Conservation (phyloP, 495 filamentous ascomycete genomes). For the Achaetomiella virescens region DNA sequence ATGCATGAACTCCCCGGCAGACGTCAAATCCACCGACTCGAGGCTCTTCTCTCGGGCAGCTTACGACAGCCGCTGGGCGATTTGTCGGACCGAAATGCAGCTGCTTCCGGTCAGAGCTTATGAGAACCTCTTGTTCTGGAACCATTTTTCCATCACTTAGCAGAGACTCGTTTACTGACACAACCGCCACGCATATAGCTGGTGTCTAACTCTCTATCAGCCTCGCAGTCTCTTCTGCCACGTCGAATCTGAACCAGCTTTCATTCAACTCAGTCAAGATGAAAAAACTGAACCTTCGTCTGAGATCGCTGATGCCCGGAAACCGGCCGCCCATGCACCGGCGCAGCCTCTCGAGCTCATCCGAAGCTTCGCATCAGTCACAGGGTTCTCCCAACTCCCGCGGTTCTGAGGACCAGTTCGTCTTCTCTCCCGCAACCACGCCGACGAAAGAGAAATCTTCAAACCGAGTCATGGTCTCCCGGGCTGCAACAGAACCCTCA, state of each 20-base stretch:
- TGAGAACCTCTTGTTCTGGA: too few species aligned
- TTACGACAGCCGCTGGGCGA: too few species aligned
- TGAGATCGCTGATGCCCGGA: background rate
- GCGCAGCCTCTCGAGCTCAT: conserved; percentile 33
- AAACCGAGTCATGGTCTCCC: background rate
- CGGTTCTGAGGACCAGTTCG: conserved; percentile 22
- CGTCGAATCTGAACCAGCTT: background rate
- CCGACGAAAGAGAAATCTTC: conserved; percentile 17
- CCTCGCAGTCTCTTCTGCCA: too few species aligned
- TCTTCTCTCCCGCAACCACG: conserved; percentile 18
- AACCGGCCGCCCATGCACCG: conserved; percentile 24
- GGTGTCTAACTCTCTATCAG: too few species aligned
- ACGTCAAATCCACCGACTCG: too few species aligned
- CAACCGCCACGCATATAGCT: too few species aligned
- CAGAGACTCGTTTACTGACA: too few species aligned
- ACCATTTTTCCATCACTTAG: too few species aligned
- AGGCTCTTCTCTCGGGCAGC: too few species aligned
- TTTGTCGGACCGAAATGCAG: too few species aligned
- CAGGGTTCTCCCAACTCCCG: conserved; percentile 17
- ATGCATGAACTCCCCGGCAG: too few species aligned
- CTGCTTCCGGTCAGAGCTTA: too few species aligned
- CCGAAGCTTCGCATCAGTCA: conserved; percentile 20
- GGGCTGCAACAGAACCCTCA: background rate
- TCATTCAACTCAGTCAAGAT: background rate
- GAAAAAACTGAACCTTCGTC: background rate